Evolutionary conservation across 345 rosid species (phyloP), one percentile per base, ranked within the genome.

Genomic region (Viola odorata): DNA sequence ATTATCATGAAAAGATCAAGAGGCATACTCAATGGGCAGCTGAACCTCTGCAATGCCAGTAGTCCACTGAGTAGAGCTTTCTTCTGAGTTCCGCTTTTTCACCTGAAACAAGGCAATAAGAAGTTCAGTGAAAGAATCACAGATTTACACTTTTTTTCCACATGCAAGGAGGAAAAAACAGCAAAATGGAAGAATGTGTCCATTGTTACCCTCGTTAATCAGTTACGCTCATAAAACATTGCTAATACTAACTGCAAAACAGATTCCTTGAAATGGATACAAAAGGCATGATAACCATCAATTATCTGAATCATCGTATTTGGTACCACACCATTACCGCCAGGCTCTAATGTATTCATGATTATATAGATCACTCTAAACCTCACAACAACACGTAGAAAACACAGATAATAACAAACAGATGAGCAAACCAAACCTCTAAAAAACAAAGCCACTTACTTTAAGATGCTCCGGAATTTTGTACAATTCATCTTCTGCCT

Each of bases 31-130:
- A 40, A 94, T 86, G 0, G 99, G 99, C 11, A 94, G 89, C 73
- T 90, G 97, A 73, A 94, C 69, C 82, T 94, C 99, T 7, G 97
- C 99, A 62, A 94, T 94, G 65, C 99, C 97, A 4, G 99, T 94
- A 38, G 97, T 94, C 99, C 99, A 90, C 77, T 90, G 96, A 0
- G 99, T 94, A 23, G 99, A 94, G 72, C 99, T 91, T 79, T 94
- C 99, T 69, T 90, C 95, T 3, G 97, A 83, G 67, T 85, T 90
- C 47, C 96, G 82, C 69, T 65, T 81, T 78, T 90, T 90, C 67
- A 90, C 97, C 97, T 89, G 83, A 61, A 7, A 51, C 10, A 41
- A 48, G 5, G 45, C 41, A 60, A 41, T 41, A 41, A 53, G 53
- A 51, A 51, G 47, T 45, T 42, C 14, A 45, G 48, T 50, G 41